Evolutionary conservation across 1,284 basidiomycete species (phyloP), one percentile per base, ranked within the genome.

Genomic region (Coniophora puteana): DNA sequence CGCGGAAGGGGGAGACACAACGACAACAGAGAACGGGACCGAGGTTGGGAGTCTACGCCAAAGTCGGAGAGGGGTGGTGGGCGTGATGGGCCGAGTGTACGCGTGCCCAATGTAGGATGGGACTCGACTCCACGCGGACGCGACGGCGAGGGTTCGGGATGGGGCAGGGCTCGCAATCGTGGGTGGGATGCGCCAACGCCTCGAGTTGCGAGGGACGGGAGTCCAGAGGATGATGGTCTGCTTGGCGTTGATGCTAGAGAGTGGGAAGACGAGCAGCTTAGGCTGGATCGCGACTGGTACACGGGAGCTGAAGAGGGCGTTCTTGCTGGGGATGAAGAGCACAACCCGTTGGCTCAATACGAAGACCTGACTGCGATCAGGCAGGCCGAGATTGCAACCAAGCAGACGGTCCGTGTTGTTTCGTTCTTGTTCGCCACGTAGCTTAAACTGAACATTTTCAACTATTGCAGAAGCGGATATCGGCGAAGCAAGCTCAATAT

Each of bases 211-310:
- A 68, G 83, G 51, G 80, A 74, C 10, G 74, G 68, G 0, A 82
- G 80, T 45, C 80, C 81, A 5, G 78, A 83, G 29, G 83, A 77
- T 12, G 80, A 79, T 28, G 76, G 66, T 26, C 69, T 69, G 30
- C 62, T 74, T 26, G 80, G 70, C 11, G 62, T 86, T 21, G 83
- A 87, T 55, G 72, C 77, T 24, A 73, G 88, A 41, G 93, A 94
- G 53, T 97, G 93, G 93, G 93, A 95, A 59, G 93, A 96, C 52
- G 93, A 96, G 60, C 91, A 95, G 59, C 74, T 92, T 7, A 75
- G 76, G 34, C 59, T 96, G 53, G 93, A 97, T 60, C 73, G 93
- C 13, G 92, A 95, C 59, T 98, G 93, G 93, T 98, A 97, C 58
- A 87, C 80, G 46, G 80, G 82, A 29, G 89, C 90, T 25, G 92